Base-by-base conservation (phyloP, 2,329 filamentous ascomycete species). In the Phialemoniopsis sp. region DNA sequence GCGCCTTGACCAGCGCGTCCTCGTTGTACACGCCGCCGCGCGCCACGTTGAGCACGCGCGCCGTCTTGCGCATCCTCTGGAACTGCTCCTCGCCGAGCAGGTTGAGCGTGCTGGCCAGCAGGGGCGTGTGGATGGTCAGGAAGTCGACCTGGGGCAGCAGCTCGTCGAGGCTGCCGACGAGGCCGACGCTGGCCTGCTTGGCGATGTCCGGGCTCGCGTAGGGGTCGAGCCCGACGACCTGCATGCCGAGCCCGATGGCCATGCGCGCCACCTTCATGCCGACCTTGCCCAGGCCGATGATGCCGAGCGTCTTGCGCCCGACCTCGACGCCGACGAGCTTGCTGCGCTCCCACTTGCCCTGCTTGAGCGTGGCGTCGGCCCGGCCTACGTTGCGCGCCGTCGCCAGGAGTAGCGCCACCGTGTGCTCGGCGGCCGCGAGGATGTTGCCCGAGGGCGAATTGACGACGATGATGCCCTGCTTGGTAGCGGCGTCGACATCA, bases 391-490 rank as follows among this genome's bases (percentile, higher is more conserved):
- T 86, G 17, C 87, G 70, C 4, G 87, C 86, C 39, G 82, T 80
- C 1, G 85, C 79, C 61, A 93, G 78, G 41, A 91, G 67, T 32
- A 93, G 68, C 38, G 82, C 82, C 38, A 90, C 75, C 0, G 86
- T 89, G 52, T 89, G 86, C 55, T 89, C 86, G 0, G 86, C 86
- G 0, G 87, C 87, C 0, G 87, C 87, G 41, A 85, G 78, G 49
- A 90, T 89, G 55, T 93, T 93, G 3, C 87, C 87, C 14, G 78
- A 77, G 0, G 87, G 87, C 18, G 79, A 85, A 59, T 91, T 93
- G 40, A 91, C 82, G 3, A 93, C 87, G 37, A 90, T 82, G 43
- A 91, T 81, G 15, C 87, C 87, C 39, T 80, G 70, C 30, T 75
- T 70, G 0, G 86, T 91, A 3, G 87, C 87, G 8, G 80, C 77